Base-by-base conservation (phyloP, 2,329 filamentous ascomycete species). In the Alternaria sp. region DNA sequence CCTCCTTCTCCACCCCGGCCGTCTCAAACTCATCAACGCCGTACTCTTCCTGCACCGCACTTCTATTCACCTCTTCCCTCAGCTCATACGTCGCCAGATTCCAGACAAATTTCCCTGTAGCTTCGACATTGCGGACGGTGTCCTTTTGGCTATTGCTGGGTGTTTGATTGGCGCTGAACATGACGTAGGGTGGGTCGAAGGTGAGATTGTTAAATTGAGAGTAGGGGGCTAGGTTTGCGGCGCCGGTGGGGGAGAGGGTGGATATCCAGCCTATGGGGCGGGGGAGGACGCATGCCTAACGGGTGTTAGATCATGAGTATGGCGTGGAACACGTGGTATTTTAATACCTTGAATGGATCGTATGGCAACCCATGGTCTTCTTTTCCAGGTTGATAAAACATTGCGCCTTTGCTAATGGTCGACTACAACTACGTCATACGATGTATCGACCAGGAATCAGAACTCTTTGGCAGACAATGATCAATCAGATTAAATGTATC, bases 231-330 rank as follows among this genome's bases (percentile, higher is more conserved):
- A 89, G 82, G 67, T 89, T 89, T 72, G 85, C 80, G 52, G 77
- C 71, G 62, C 84, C 83, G 7, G 74, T 67, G 15, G 71, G 69
- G n/a, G 83, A 84, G 62, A 83, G 80, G 1, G 87, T 88, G 21
- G 84, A 87, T 70, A 89, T 89, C 87, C 87, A 89, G 66, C 87
- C 88, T 55, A 89, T 89, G 21, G 87, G 87, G 15, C 87, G 83
- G 15, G 87, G 87, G 45, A 88, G 80, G 3, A 89, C 86, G 74
- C 87, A 89, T 32, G 83, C 82, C 83, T 85, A 15, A 47, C 7
- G 44, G 30, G 30, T 4, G 30, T 32, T 32, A 32, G 30, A n/a
- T n/a, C n/a, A n/a, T n/a, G n/a, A n/a, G n/a, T n/a, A n/a, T n/a
- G n/a, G n/a, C n/a, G n/a, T n/a, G n/a, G n/a, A n/a, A n/a, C n/a